Conservation (phyloP, 192 early-diverging fungal species). For the Podila epicladia region DNA sequence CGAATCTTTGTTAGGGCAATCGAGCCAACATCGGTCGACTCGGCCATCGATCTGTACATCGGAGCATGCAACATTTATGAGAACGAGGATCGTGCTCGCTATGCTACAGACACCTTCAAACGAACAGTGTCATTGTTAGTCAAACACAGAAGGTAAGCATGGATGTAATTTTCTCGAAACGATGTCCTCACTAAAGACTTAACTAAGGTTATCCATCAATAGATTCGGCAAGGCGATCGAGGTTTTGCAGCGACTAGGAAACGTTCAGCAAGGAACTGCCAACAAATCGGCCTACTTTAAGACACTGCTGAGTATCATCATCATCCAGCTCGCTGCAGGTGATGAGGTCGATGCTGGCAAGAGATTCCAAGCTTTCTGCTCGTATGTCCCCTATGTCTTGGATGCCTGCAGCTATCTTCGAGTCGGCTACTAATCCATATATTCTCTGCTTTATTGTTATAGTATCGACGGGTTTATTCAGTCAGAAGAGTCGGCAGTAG, state of each 20-base stretch:
- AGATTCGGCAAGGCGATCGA: constrained; percentile 73
- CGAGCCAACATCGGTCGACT: constrained; percentile 67
- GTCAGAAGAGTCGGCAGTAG: constrained; percentile 71
- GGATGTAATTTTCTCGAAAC: not conserved
- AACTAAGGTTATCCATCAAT: not conserved
- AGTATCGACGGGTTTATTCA: constrained; percentile 63
- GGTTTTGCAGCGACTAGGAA: constrained; percentile 62
- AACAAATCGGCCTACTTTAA: constrained; percentile 67
- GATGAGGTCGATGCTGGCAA: constrained; percentile 80
- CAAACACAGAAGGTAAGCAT: constrained; percentile 61
- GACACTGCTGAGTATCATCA: constrained; percentile 69
- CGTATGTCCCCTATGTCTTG: constrained; percentile 46
- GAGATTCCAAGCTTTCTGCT: constrained; percentile 61
- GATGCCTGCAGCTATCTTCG: not conserved
- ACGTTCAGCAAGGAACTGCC: constrained; percentile 59
- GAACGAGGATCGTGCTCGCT: constrained; percentile 71
- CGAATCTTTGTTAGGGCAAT: constrained; percentile 60
- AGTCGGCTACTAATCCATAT: not conserved
- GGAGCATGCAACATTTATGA: constrained; percentile 75
- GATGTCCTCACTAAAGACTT: not conserved
- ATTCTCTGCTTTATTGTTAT: not conserved
- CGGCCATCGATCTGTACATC: constrained; percentile 72
- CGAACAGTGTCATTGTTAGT: constrained; percentile 66
- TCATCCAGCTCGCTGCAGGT: constrained; percentile 69
- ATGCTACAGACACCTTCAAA: constrained; percentile 75